Evolutionary conservation across 2,329 filamentous ascomycete species (phyloP).

Genomic region (Lasiodiplodia sp.): DNA sequence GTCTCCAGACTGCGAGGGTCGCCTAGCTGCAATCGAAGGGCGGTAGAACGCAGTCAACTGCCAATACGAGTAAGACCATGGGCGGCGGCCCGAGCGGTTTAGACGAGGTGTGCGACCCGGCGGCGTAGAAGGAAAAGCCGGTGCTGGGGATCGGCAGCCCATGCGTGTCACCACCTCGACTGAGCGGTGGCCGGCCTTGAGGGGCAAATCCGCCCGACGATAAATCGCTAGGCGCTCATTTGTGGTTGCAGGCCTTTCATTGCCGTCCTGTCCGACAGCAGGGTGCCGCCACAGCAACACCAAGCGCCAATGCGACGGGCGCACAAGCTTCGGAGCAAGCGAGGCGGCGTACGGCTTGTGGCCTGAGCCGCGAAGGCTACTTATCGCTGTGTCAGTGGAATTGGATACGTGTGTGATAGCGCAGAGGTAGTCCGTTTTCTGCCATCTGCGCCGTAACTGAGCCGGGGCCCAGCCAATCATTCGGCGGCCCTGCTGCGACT

Average conservation of each 20-base stretch:
- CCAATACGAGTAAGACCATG: slow-evolving; percentile 29
- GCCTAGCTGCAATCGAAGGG: slow-evolving; percentile 25
- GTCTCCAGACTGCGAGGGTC: neutral
- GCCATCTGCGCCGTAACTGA: neutral
- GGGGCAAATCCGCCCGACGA: neutral
- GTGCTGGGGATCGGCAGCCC: neutral
- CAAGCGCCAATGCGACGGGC: too few relatives aligned
- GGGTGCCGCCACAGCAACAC: too few relatives aligned
- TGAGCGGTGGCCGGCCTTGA: neutral
- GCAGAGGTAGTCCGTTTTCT: neutral
- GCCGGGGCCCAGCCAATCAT: neutral
- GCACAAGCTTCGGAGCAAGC: neutral
- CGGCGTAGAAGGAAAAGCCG: neutral
- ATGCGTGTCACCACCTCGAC: neutral
- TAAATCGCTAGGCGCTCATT: neutral
- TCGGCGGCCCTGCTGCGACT: neutral
- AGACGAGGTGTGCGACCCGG: neutral
- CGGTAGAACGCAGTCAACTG: slow-evolving; percentile 27
- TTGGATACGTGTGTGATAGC: neutral
- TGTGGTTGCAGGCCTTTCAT: neutral
- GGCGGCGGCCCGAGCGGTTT: neutral
- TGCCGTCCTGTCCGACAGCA: too few relatives aligned
- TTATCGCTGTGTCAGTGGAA: neutral
- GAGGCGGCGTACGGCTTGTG: neutral
- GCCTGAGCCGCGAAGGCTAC: neutral